Evolutionary conservation across 2,329 filamentous ascomycete species (phyloP).

Genomic region (Cordyceps cateniannulata): DNA sequence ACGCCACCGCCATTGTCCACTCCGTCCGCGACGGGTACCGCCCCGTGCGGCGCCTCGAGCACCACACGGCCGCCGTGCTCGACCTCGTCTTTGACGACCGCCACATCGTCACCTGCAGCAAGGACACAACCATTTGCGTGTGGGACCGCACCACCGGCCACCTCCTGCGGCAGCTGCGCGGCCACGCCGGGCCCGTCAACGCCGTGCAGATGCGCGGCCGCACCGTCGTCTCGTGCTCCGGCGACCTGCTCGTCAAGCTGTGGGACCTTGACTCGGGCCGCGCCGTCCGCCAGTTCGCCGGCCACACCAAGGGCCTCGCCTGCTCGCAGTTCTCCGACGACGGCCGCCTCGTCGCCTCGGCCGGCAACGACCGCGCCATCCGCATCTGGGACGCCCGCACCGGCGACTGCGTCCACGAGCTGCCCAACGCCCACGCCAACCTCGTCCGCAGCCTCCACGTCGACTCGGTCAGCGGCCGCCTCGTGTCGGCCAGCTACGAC

Average conservation of each 20-base stretch:
- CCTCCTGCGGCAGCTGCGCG: slow-evolving; percentile 71
- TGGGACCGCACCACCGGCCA: slow-evolving; percentile 80
- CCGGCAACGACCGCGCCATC: slow-evolving; percentile 91
- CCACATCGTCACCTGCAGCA: slow-evolving; percentile 94
- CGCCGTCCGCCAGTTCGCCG: slow-evolving; percentile 82
- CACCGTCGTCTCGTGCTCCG: slow-evolving; percentile 86
- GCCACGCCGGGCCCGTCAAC: slow-evolving; percentile 89
- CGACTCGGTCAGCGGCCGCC: slow-evolving; percentile 76
- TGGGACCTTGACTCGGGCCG: slow-evolving; percentile 91
- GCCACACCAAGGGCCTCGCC: slow-evolving; percentile 87
- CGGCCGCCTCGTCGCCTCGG: slow-evolving; percentile 85
- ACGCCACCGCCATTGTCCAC: slow-evolving; percentile 87
- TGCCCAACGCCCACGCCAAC: slow-evolving; percentile 74
- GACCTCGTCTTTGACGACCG: slow-evolving; percentile 89
- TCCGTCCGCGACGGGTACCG: slow-evolving; percentile 71
- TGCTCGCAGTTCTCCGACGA: slow-evolving; percentile 96
- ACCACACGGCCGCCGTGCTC: slow-evolving; percentile 82
- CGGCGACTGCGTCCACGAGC: slow-evolving; percentile 72
- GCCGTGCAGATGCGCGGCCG: slow-evolving; percentile 93
- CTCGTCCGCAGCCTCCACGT: slow-evolving; percentile 88
- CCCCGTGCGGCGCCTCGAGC: slow-evolving; percentile 69
- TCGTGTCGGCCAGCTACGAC: slow-evolving; percentile 91
- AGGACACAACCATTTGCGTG: slow-evolving; percentile 88
- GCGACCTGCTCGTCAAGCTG: slow-evolving; percentile 86
- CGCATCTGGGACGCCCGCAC: slow-evolving; percentile 95